Conservation (phyloP, 2,329 filamentous ascomycete genomes). For the Metarhizium album region DNA sequence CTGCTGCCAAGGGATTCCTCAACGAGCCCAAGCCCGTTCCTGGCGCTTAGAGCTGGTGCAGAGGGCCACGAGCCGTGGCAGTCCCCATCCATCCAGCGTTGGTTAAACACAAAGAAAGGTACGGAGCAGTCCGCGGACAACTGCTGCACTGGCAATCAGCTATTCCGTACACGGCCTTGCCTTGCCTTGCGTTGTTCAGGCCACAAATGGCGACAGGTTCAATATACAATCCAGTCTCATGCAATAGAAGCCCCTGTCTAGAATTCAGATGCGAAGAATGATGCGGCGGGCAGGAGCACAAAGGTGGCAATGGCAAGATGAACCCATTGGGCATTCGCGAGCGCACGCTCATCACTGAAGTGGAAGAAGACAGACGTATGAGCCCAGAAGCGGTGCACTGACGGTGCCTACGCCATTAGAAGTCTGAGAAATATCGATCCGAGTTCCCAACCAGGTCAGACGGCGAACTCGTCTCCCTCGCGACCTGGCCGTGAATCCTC, state of each 20-base stretch:
- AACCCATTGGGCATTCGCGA: slow-evolving; percentile 65
- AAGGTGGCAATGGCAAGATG: slow-evolving; percentile 65
- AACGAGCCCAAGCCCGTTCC: slow-evolving; percentile 8
- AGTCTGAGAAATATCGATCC: slow-evolving; percentile 66
- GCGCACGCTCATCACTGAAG: slow-evolving; percentile 41
- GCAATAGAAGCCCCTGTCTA: too few species aligned
- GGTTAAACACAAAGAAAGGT: too few species aligned
- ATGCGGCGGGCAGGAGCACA: slow-evolving; percentile 51
- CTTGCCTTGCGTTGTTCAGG: too few species aligned
- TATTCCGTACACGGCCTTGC: too few species aligned
- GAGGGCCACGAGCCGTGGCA: background rate
- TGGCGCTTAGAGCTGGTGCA: background rate
- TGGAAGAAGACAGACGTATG: slow-evolving; percentile 66
- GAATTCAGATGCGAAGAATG: slow-evolving; percentile 58
- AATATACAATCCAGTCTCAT: too few species aligned
- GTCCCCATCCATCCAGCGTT: too few species aligned
- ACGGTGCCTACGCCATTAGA: slow-evolving; percentile 69
- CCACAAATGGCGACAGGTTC: too few species aligned
- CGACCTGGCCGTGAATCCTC: too few species aligned
- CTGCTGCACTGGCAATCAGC: too few species aligned
- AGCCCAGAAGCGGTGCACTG: slow-evolving; percentile 60
- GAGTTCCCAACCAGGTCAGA: too few species aligned
- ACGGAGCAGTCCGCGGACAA: too few species aligned
- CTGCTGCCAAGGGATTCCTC: slow-evolving; percentile 14
- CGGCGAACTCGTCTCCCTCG: too few species aligned